A percentile compares a stretch with the other conserved stretches of the same genome.
phyloP scores from a whole-genome alignment of 2,329 filamentous ascomycete genomes.

The Hypoxylon sp. region DNA sequence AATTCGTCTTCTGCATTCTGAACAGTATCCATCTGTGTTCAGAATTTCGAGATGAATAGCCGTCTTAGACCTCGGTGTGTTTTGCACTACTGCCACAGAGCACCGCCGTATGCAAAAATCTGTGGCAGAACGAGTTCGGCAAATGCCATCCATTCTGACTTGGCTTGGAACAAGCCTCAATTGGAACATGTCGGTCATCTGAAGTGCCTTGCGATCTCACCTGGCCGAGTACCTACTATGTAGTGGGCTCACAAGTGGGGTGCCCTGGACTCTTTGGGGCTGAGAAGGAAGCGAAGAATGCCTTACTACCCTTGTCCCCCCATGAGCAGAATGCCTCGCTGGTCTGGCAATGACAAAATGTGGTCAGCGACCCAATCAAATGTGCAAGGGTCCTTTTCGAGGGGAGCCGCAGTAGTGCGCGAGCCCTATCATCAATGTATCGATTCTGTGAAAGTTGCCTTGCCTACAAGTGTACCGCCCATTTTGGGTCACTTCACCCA shows the following conservation, averaged over 20 bases:
- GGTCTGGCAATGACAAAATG: conserved; percentile 45
- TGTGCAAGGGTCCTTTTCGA: conserved; percentile 18
- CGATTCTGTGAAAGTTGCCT: conserved; percentile 43
- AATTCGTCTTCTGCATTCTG: conserved; percentile 21
- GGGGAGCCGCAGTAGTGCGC: conserved; percentile 46
- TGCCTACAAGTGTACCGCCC: conserved; percentile 40
- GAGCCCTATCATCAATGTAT: conserved; percentile 43
- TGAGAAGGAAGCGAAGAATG: conserved; percentile 50
- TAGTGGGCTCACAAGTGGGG: conserved; percentile 45
- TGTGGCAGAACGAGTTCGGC: conserved; percentile 20
- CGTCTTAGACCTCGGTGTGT: conserved; percentile 37
- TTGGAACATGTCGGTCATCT: conserved; percentile 31
- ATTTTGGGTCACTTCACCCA: conserved; percentile 47
- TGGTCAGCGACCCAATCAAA: conserved; percentile 39
- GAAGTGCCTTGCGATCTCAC: conserved; percentile 44
- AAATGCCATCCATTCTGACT: conserved; percentile 37
- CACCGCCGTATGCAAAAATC: conserved; percentile 32
- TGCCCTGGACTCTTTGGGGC: conserved; percentile 46
- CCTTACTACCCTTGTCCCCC: conserved; percentile 46
- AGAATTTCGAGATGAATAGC: conserved; percentile 26
- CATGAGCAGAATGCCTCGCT: conserved; percentile 43
- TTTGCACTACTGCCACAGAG: conserved; percentile 35
- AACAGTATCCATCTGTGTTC: conserved; percentile 14
- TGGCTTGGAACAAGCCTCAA: conserved; percentile 24
- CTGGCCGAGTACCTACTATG: conserved; percentile 8